Evolutionary conservation across 1,139 yeast species (phyloP).

Genomic region (Kazachstania sp.): DNA sequence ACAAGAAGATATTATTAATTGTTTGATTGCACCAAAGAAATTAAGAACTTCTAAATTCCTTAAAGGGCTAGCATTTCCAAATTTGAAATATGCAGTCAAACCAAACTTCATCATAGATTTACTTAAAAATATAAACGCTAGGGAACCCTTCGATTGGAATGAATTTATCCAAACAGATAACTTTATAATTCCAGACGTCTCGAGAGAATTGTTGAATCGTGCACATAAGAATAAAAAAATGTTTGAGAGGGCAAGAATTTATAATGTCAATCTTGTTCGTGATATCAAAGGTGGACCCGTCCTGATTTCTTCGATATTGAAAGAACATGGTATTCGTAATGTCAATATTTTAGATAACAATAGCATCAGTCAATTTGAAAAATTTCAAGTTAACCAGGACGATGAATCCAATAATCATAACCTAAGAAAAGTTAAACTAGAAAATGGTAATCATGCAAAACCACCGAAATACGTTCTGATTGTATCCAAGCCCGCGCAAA

Average conservation of each 20-base stretch:
- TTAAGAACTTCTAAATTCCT: constrained; percentile 82
- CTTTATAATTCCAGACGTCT: constrained; percentile 28
- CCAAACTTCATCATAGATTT: constrained; percentile 30
- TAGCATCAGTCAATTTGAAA: constrained; percentile 16
- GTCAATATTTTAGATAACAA: constrained; percentile 31
- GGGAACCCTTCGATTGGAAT: constrained; percentile 4
- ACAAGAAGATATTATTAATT: constrained; percentile 32
- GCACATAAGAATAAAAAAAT: constrained; percentile 28
- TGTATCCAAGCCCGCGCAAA: constrained; percentile 35
- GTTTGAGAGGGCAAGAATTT: constrained; percentile 32
- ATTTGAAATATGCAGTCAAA: constrained; percentile 27
- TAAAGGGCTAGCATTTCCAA: constrained; percentile 29
- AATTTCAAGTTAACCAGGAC: constrained; percentile 13
- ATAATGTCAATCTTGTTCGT: constrained; percentile 53
- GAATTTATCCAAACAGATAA: constrained; percentile 4
- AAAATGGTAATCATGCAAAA: constrained; percentile 11
- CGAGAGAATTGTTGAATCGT: constrained; percentile 27
- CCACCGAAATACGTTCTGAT: constrained; percentile 23
- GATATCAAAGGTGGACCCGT: constrained; percentile 63
- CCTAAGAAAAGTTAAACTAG: constrained; percentile 14
- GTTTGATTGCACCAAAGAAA: constrained; percentile 68
- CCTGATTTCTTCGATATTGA: constrained; percentile 51
- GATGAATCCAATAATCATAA: constrained; percentile 2
- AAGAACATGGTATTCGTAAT: constrained; percentile 54
- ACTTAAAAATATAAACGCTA: constrained; percentile 26